These are phyloP conservation scores for Lepidium didymum DNA, from an alignment of 345 rosid genomes.

Conservation along the genomic window DNA sequence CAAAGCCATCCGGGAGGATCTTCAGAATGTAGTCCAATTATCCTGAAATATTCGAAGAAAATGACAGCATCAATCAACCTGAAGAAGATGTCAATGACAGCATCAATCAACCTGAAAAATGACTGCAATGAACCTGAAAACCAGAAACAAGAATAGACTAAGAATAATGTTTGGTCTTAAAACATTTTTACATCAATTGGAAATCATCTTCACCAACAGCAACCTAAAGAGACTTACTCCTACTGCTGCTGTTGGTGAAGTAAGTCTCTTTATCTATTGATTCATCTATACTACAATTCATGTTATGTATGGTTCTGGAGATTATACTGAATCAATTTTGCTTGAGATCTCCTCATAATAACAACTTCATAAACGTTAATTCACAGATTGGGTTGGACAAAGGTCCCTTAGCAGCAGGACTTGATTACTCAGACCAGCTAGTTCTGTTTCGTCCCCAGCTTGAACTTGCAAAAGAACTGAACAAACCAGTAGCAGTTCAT, in stretches of 20 bases:
- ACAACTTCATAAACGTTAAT: neutral
- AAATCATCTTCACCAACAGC: neutral
- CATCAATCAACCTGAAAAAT: too few species aligned
- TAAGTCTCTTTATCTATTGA: slow-evolving; percentile 1
- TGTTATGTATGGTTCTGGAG: slow-evolving; percentile 28
- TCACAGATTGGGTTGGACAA: slow-evolving; percentile 81
- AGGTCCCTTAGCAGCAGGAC: slow-evolving; percentile 61
- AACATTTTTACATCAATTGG: neutral
- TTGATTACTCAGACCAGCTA: slow-evolving; percentile 58
- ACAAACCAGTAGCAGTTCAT: slow-evolving; percentile 66
- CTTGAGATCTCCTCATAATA: slow-evolving; percentile 15
- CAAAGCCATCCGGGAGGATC: slow-evolving; percentile 93
- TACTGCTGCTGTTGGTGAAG: slow-evolving; percentile 90
- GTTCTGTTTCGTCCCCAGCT: slow-evolving; percentile 70
- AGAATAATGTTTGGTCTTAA: neutral
- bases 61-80: neutral
- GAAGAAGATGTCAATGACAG: neutral
- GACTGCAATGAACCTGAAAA: slow-evolving; percentile 54
- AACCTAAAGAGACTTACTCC: slow-evolving; percentile 60
- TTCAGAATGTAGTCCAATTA: slow-evolving; percentile 46
- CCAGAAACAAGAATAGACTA: neutral
- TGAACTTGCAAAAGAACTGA: slow-evolving; percentile 75
- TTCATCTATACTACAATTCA: neutral
- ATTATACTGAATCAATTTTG: slow-evolving; percentile 21
- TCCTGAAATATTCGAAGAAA: neutral